phyloP scores from a whole-genome alignment of 176 grass and related monocot species.

The Hyparrhenia diplandra region DNA sequence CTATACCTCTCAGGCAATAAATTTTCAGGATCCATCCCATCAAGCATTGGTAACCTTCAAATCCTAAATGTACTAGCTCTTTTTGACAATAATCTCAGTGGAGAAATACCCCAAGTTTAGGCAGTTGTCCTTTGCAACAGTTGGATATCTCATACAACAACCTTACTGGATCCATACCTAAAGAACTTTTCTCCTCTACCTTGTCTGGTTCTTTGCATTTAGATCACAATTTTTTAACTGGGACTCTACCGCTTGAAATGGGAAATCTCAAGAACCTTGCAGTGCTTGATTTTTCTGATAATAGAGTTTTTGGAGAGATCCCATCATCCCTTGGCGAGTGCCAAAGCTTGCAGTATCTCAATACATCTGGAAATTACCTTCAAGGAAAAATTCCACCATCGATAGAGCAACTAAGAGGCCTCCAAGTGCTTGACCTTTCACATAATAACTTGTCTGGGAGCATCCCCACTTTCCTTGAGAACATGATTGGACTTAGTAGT shows the following conservation, averaged over 20 bases:
- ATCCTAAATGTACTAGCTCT: background rate
- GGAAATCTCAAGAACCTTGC: constrained; percentile 25
- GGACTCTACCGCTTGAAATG: constrained; percentile 19
- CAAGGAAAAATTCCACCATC: constrained; percentile 32
- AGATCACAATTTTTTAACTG: constrained; percentile 44
- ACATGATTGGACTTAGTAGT: background rate
- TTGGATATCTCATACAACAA: constrained; percentile 30
- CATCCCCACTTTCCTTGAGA: constrained; percentile 35
- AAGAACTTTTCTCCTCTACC: constrained; percentile 34
- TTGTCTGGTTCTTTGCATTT: constrained; percentile 28
- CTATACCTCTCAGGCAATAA: background rate
- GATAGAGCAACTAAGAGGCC: constrained; percentile 16
- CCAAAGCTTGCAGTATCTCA: constrained; percentile 27
- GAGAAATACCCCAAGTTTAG: background rate
- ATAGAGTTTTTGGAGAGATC: constrained; percentile 43
- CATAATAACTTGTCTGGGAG: constrained; percentile 31
- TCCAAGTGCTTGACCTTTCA: constrained; percentile 33
- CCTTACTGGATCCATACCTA: constrained; percentile 38
- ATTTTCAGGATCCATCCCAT: background rate
- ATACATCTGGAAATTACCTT: constrained; percentile 27
- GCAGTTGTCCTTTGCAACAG: background rate
- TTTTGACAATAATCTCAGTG: too few relatives aligned
- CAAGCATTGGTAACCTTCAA: constrained; percentile 12
- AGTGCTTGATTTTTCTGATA: constrained; percentile 29
- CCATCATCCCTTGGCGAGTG: constrained; percentile 34